Conservation (phyloP, 2,329 filamentous ascomycete species). For the Fusarium anguioides region DNA sequence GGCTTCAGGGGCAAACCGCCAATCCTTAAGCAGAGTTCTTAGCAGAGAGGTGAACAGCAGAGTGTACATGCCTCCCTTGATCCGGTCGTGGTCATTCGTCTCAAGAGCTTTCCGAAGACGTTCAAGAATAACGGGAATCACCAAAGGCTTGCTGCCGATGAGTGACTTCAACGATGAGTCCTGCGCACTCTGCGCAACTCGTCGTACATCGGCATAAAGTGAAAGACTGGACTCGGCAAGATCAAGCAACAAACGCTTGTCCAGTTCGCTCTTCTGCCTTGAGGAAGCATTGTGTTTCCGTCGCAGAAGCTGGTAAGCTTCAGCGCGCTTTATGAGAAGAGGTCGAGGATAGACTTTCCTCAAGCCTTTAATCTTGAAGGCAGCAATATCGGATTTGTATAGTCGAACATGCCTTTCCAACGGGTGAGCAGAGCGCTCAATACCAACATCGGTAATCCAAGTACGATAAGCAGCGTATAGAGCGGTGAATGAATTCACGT, state of each 20-base stretch:
- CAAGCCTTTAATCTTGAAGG: slow-evolving; percentile 94
- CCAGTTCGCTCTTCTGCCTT: slow-evolving; percentile 87
- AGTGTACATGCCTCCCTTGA: slow-evolving; percentile 95
- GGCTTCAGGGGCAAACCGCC: slow-evolving; percentile 92
- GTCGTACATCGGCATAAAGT: slow-evolving; percentile 93
- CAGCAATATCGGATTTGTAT: slow-evolving; percentile 85
- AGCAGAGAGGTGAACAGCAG: slow-evolving; percentile 88
- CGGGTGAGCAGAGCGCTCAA: slow-evolving; percentile 93
- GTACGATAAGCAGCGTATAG: slow-evolving; percentile 92
- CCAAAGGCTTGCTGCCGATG: slow-evolving; percentile 85
- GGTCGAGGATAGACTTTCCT: slow-evolving; percentile 93
- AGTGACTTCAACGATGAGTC: slow-evolving; percentile 94
- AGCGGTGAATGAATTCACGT: slow-evolving; percentile 93
- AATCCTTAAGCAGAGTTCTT: slow-evolving; percentile 89
- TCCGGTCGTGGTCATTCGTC: slow-evolving; percentile 84
- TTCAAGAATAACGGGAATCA: slow-evolving; percentile 88
- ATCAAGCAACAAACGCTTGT: slow-evolving; percentile 85
- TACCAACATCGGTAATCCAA: slow-evolving; percentile 98
- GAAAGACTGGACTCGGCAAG: slow-evolving; percentile 91
- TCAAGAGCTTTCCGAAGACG: slow-evolving; percentile 82
- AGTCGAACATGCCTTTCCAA: slow-evolving; percentile 87
- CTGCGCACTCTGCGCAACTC: slow-evolving; percentile 89
- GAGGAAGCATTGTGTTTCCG: slow-evolving; percentile 92
- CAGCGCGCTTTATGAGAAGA: slow-evolving; percentile 89
- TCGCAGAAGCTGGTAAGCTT: slow-evolving; percentile 94